Conservation (phyloP, 805 yeast genomes). For the Pichia deserticola region DNA sequence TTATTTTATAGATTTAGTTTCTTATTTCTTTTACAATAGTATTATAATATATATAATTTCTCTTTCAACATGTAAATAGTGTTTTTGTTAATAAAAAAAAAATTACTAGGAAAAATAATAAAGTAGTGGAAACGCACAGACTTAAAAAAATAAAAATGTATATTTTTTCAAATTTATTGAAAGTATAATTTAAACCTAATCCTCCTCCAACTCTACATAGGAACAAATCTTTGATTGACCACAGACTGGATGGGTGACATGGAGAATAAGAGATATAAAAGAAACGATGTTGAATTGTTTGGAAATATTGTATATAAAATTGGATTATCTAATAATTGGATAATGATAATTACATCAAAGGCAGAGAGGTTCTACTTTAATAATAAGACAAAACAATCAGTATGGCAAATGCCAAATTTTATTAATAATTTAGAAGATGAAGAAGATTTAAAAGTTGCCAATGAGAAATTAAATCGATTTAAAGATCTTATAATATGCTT, state of each 20-base stretch:
- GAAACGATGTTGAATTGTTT: background rate
- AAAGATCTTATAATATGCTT: constrained; percentile 11
- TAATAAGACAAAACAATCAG: constrained; percentile 7
- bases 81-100: too few species aligned
- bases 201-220: too few species aligned
- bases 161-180: too few species aligned
- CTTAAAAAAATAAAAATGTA: too few species aligned
- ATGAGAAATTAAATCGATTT: background rate
- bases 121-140: too few species aligned
- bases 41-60: background rate
- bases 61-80: background rate
- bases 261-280: background rate
- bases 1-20: background rate
- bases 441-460: background rate
- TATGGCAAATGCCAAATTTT: constrained; percentile 20
- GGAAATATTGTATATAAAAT: constrained; percentile 7
- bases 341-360: constrained; percentile 15
- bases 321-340: constrained; percentile 16
- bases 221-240: too few species aligned
- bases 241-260: too few species aligned
- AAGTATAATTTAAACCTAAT: too few species aligned
- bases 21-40: constrained; percentile 9
- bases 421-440: background rate
- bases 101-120: too few species aligned
- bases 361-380: constrained; percentile 22